Base-by-base conservation (phyloP, 805 yeast genomes). In the Wickerhamiella hasegawae region DNA sequence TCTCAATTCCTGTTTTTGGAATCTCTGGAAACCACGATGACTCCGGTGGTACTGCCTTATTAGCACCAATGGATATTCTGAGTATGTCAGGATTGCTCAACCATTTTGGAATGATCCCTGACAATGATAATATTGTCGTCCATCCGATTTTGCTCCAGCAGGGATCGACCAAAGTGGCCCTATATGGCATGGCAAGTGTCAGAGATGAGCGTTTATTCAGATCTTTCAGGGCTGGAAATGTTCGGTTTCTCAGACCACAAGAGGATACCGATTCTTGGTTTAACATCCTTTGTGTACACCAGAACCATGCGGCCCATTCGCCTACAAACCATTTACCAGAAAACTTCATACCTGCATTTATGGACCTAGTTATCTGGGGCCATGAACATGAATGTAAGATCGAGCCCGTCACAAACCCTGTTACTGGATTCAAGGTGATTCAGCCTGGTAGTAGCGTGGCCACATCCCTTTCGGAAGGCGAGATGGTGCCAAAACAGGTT, bases 1-100 rank as follows among this genome's bases (percentile, higher is more conserved):
- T 90, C 3, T 73, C 93, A 0, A 68, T 85, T 12, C 98, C 98
- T 0, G 69, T 90, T 6, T 83, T 90, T 62, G 87, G 85, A 5
- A 87, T 90, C 3, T 73, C 87, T 31, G 98, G 98, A 2, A 90
- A 90, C 49, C 98, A 90, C 53, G 98, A 90, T 55, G 97, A 90
- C 56, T 82, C 94, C 3, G 80, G 94, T 0, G 97, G 97, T 1
- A 80, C 48, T 3, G 53, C 54, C 3, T 58, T 81, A 36, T 59
- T 90, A 11, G 74, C 85, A 36, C 94, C 98, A 0, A 62, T 90
- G 63, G 98, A 90, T 54, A 58, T 90, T 3, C 58, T 90, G 10
- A 69, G 81, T 15, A 81, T 79, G 5, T 60, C 82, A 2, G 97
- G 97, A 0, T 58, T 85, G 36, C 58, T 90, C 20, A 90, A 90